phyloP scores from a whole-genome alignment of 179 eudicot species.

The Heliamphora pulchella region DNA sequence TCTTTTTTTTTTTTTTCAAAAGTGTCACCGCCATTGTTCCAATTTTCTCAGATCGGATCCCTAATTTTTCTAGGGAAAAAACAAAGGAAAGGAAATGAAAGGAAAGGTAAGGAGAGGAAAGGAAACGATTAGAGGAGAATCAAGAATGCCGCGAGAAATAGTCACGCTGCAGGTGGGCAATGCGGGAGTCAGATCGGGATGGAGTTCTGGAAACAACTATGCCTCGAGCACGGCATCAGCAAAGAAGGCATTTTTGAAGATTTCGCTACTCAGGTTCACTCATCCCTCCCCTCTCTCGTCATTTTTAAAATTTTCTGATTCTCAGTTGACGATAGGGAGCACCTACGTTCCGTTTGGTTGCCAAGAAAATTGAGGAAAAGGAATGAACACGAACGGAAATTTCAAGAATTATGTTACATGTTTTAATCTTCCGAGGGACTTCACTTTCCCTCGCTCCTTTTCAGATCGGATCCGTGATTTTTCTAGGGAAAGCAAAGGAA shows the following conservation, averaged over 20 bases:
- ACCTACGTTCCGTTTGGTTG: no score
- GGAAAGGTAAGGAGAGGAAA: no score
- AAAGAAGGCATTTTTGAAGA: conserved; percentile 97
- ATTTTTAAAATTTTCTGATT: no score
- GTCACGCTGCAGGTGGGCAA: conserved; percentile 97
- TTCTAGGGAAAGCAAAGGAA: no score
- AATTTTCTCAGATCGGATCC: conserved; percentile 13
- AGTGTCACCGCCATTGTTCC: background rate
- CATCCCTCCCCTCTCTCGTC: background rate
- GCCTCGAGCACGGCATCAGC: conserved; percentile 94
- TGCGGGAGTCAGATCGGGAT: conserved; percentile 99
- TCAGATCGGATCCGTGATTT: conserved; percentile 13
- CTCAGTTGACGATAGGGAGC: no score
- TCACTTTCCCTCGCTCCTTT: conserved; percentile 8
- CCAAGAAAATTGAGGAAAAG: no score
- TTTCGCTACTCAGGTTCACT: conserved; percentile 82
- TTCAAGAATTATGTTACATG: no score
- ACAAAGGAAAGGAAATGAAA: background rate
- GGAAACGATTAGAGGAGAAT: conserved; percentile 19
- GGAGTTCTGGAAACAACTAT: conserved; percentile 99
- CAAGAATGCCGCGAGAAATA: conserved; percentile 89
- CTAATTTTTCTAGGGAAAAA: background rate
- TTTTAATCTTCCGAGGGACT: background rate
- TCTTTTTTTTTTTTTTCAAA: background rate
- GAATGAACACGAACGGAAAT: no score